Evolutionary conservation across 768 basidiomycete species (phyloP).

Genomic region (Gloeostereum incarnatum): DNA sequence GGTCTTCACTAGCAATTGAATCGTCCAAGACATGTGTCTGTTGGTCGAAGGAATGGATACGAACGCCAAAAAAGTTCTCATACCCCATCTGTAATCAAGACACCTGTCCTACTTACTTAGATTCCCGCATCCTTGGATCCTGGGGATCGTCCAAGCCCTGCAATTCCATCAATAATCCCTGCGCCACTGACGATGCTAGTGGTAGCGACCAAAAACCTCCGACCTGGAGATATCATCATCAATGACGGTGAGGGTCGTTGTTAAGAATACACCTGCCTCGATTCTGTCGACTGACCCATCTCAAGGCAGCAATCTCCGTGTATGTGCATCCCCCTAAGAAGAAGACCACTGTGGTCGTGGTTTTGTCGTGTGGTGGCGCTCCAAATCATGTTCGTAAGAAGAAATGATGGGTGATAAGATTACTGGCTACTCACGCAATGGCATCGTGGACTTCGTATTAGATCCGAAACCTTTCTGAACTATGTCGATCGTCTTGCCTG

Average conservation of each 20-base stretch:
- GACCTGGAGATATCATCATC: slow-evolving; percentile 37
- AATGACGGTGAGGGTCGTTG: slow-evolving; percentile 5
- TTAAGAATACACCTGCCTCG: slow-evolving; percentile 43
- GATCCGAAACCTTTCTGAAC: slow-evolving; percentile 33
- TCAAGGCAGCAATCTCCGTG: slow-evolving; percentile 90
- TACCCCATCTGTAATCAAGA: slow-evolving; percentile 1
- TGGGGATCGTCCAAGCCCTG: slow-evolving; percentile 24
- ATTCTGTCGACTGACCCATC: slow-evolving; percentile 86
- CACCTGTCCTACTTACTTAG: slow-evolving; percentile 14
- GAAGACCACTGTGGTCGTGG: slow-evolving; percentile 85
- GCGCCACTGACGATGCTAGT: slow-evolving; percentile 84
- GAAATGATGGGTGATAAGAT: slow-evolving; percentile 17
- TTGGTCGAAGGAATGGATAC: too few relatives aligned
- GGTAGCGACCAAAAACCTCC: slow-evolving; percentile 84
- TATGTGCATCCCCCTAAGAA: slow-evolving; percentile 97
- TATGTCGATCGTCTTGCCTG: slow-evolving; percentile 82
- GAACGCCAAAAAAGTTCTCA: slow-evolving; percentile 2
- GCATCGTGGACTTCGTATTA: too few relatives aligned
- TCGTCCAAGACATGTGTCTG: too few relatives aligned
- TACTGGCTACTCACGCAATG: slow-evolving; percentile 11
- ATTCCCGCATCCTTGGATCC: slow-evolving; percentile 35
- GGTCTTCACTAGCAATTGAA: too few relatives aligned
- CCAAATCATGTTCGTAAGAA: slow-evolving; percentile 11
- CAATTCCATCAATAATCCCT: slow-evolving; percentile 61
- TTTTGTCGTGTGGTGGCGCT: slow-evolving; percentile 47